Evolutionary conservation across 768 basidiomycete species (phyloP), one percentile per base, ranked within the genome.

Genomic region (Leccinum boreale): DNA sequence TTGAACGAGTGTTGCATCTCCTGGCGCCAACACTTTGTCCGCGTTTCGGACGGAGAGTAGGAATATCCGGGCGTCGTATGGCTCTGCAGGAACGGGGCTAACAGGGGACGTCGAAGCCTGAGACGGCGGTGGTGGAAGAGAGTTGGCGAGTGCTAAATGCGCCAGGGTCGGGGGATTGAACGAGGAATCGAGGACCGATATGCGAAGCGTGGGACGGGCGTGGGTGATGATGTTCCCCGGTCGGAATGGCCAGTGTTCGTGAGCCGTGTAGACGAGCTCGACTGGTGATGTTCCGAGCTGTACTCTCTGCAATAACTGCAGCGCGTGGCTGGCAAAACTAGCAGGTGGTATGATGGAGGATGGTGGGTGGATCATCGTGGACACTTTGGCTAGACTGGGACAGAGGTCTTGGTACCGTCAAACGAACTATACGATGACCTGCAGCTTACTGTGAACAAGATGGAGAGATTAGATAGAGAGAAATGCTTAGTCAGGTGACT

Each of bases 121-220:
- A 42, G 29, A 62, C 5, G 70, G 76, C 8, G 28, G 9, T 28
- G 35, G 69, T 64, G 54, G 63, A 8, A 50, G 56, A 4, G 80
- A 73, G 57, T 81, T 83, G 26, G 85, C 85, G 49, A 98, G 84
- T 3, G 89, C 87, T 53, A 88, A 78, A 71, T 98, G 94, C 0
- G 94, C 92, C 23, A 81, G 70, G 3, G 92, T 94, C 1, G 95
- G 95, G 3, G 94, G 94, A 66, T 98, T 96, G 75, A 92, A 98
- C 1, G 92, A 94, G 1, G 93, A 88, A 65, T 97, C 95, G 39
- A 97, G 79, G n/a, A 95, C 77, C 4, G 88, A 80, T 49, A 95
- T 79, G 53, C 78, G 79, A 35, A 86, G 67, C 3, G 70, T 67
- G 15, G 58, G 56, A 17, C 50, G 47, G 3, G 56, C 21, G 51